Base-by-base conservation (phyloP, 2,329 filamentous ascomycete species). In the Xylariaceae sp. region DNA sequence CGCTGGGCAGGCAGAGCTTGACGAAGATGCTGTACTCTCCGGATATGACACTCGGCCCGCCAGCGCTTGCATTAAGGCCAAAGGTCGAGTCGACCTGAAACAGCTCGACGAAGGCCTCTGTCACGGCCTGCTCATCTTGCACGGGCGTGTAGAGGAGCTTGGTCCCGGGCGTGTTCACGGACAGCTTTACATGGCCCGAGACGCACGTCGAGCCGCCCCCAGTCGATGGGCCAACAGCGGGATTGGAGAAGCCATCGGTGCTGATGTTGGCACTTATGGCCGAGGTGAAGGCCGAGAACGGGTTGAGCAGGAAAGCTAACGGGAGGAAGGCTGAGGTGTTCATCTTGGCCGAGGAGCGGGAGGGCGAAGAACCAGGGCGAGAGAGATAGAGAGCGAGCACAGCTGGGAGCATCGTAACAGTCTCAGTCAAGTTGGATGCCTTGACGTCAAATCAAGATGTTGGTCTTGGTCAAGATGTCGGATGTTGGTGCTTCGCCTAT, bases 181-280 rank as follows among this genome's bases (percentile, higher is more conserved):
- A 38, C 13, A 47, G 19, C 15, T 13, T 33, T 29, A 43, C 18
- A 25, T 35, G 17, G 31, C 40, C 40, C 14, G 37, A 37, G 24
- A 47, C 38, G 37, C 44, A 47, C 19, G 33, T 44, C 23, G 44
- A 42, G 35, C 40, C 42, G 29, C 39, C 42, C 19, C 40, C 44
- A 5, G 38, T 30, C 17, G 44, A 45, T 30, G 35, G 37, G 16
- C 36, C 31, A 27, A 35, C 31, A 26, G 26, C 35, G 25, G 38
- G 38, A 37, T 45, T 42, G 21, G 37, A 40, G 36, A 45, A 37
- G 39, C 40, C 38, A 42, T 36, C 21, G 19, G 40, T 31, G 31
- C 19, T 32, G 16, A 34, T 32, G 31, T 16, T 6, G 17, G 13
- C 23, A 23, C 7, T 13, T 17, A 26, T 27, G 21, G 42, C 40